phyloP scores from a whole-genome alignment of 2,329 filamentous ascomycete genomes.

The Sporothrix pallida region DNA sequence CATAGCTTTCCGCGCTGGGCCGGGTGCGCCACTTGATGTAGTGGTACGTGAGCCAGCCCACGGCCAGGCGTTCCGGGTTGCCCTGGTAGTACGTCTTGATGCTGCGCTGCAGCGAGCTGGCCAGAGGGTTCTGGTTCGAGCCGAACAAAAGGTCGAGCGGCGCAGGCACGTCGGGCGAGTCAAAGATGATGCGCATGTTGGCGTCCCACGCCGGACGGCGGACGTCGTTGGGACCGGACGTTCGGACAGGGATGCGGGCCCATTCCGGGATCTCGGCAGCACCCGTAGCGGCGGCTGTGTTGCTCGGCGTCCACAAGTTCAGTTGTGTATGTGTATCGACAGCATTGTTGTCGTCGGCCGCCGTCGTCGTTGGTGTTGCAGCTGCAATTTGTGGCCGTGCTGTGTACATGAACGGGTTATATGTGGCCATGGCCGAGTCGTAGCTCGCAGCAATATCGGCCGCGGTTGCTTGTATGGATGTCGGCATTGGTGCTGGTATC shows the following conservation, averaged over 20 bases:
- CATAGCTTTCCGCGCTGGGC: conserved; percentile 16
- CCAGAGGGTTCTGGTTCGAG: conserved; percentile 20
- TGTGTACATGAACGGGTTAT: not conserved
- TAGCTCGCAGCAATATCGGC: not conserved
- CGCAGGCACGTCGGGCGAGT: conserved; percentile 17
- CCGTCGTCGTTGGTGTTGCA: not conserved
- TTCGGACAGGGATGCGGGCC: conserved; percentile 23
- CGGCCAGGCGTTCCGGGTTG: conserved; percentile 16
- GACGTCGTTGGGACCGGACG: not conserved
- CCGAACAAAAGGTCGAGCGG: conserved; percentile 29
- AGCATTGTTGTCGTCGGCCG: not conserved
- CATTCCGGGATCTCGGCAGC: conserved; percentile 17
- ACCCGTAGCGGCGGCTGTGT: not conserved
- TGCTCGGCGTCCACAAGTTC: not conserved
- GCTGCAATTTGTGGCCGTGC: not conserved
- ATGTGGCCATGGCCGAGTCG: not conserved
- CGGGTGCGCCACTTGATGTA: conserved; percentile 33
- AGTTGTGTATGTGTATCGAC: not conserved
- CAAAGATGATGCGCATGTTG: conserved; percentile 26
- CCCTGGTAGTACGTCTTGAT: conserved; percentile 16
- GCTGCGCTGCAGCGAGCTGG: conserved; percentile 26
- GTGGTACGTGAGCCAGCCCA: conserved; percentile 21
- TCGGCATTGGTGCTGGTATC: not conserved
- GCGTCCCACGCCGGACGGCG: conserved; percentile 24
- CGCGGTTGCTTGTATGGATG: not conserved